A percentile compares a stretch with the other conserved stretches of the same genome.
Conservation (phyloP, 73 alveolate species). For the Tetrahymena borealis region DNA sequence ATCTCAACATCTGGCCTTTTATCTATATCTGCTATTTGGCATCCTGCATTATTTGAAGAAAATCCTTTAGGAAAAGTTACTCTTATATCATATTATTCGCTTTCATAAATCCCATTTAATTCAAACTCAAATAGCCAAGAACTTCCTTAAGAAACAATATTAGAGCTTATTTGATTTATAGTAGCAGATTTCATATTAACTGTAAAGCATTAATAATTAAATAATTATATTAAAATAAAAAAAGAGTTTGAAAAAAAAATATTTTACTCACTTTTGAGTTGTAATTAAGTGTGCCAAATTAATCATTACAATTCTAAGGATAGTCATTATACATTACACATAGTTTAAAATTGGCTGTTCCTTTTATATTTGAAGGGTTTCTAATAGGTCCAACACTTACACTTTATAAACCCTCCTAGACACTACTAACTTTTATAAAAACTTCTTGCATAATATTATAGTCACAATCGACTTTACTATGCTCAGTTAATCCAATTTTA, state of each 20-base stretch:
- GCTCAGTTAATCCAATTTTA: background rate
- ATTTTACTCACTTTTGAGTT: background rate
- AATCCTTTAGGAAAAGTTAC: background rate
- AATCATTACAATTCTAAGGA: background rate
- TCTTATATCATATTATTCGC: background rate
- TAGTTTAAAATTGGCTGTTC: background rate
- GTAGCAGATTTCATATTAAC: background rate
- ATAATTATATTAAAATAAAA: too few species aligned
- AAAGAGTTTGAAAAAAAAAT: too few species aligned
- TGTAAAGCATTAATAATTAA: too few species aligned
- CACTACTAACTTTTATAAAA: background rate
- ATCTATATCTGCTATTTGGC: background rate
- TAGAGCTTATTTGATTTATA: background rate
- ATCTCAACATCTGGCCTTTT: background rate
- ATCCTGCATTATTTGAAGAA: background rate
- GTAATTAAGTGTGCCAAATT: background rate
- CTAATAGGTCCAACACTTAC: background rate
- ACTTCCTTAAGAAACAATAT: background rate
- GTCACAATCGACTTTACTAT: background rate
- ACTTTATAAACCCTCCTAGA: background rate
- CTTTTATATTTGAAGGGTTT: background rate
- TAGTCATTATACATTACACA: background rate
- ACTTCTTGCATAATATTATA: background rate
- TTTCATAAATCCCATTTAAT: background rate
- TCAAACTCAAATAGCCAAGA: background rate